A percentile compares a stretch with the other conserved stretches of the same genome.
Conservation (phyloP, 177 flowering plant genomes). For the Vitis hybrid region DNA sequence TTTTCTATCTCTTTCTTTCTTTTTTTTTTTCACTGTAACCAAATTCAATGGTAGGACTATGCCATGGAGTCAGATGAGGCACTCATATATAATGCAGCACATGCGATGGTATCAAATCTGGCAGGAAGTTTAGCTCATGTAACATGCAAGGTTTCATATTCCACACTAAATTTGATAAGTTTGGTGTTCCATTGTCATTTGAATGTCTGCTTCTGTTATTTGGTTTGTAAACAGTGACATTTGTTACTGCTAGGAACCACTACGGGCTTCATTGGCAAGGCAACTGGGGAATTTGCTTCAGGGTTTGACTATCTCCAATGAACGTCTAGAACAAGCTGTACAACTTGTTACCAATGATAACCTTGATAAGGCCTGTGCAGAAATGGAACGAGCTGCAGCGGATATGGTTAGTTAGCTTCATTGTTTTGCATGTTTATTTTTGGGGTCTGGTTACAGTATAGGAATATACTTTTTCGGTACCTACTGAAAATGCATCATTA, state of each 20-base stretch:
- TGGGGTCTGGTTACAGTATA: too few species aligned
- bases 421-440: not conserved
- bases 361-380: slow-evolving; percentile 93
- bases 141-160: slow-evolving; percentile 85
- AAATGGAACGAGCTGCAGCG: slow-evolving; percentile 92
- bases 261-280: slow-evolving; percentile 76
- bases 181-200: not conserved
- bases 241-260: slow-evolving; percentile 69
- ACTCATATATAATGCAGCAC: slow-evolving; percentile 88
- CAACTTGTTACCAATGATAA: slow-evolving; percentile 92
- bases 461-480: too few species aligned
- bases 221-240: not conserved
- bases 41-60: slow-evolving; percentile 62
- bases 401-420: slow-evolving; percentile 61
- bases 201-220: not conserved
- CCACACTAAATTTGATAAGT: not conserved
- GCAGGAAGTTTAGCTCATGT: slow-evolving; percentile 99
- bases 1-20: not conserved
- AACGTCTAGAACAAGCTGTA: slow-evolving; percentile 75
- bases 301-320: slow-evolving; percentile 54
- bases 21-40: not conserved
- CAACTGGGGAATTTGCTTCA: slow-evolving; percentile 73
- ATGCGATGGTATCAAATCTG: slow-evolving; percentile 93
- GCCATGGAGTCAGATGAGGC: slow-evolving; percentile 94
- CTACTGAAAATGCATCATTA: too few species aligned